Evolutionary conservation across 768 basidiomycete species (phyloP), one percentile per base, ranked within the genome.

Genomic region (Lyophyllum decastes): DNA sequence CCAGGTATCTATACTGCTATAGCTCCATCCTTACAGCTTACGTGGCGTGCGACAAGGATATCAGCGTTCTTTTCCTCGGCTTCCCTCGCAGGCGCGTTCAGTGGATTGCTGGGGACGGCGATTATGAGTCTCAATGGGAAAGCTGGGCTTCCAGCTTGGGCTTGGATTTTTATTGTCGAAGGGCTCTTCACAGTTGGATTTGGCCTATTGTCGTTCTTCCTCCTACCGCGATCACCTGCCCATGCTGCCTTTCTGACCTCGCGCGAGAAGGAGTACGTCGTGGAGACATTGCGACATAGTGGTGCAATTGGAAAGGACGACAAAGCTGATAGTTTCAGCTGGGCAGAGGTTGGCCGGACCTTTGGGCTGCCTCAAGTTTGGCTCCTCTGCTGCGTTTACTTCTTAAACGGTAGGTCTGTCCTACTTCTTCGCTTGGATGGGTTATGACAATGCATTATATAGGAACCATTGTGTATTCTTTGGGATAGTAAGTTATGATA

Each of bases 131-230:
- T 84, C 72, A 62, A 81, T 50, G 78, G 78, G 14, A 66, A 72
- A 14, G 71, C 71, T 6, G 75, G 77, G 2, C 72, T 70, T 56
- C 67, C 74, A 6, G 81, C 78, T 9, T 83, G 81, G 82, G 69
- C 73, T 33, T 82, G 77, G 80, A 73, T 80, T 49, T 77, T 78
- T 60, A 76, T 78, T 40, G 24, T 76, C 21, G 82, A 84, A 61
- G 83, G 83, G 2, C 62, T 71, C 0, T 76, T 83, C 60, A 81
- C 80, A 0, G 68, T 76, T 51, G 52, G 75, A 7, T 75, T 79
- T 59, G 83, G 81, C 2, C 27, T 76, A 17, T 34, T 48, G 11
- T 58, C 60, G 17, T 61, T 58, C 49, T 61, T 61, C 34, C 41
- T 61, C 33, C 22, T 61, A 34, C 60, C 60, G 4, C 60, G 60